These are phyloP conservation scores for Marasmius fiardii DNA, from an alignment of 1,284 basidiomycete species.

Conservation along the genomic window DNA sequence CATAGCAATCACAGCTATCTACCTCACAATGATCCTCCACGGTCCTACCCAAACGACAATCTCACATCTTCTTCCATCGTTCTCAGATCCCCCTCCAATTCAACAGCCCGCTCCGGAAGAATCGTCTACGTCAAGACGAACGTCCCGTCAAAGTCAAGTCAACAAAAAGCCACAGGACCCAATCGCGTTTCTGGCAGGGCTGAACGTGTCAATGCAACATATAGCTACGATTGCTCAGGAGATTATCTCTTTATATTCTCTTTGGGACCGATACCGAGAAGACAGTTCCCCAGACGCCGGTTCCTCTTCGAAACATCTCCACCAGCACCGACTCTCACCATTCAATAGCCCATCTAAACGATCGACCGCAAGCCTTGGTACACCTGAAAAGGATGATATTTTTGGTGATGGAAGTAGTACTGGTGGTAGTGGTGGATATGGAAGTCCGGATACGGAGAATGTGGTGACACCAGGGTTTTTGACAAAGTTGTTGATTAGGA, in stretches of 20 bases:
- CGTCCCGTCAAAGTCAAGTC: constrained; percentile 39
- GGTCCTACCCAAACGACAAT: constrained; percentile 45
- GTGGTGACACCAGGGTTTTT: constrained; percentile 53
- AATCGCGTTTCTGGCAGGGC: constrained; percentile 78
- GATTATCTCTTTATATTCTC: constrained; percentile 83
- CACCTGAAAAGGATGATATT: background rate
- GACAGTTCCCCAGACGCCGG: constrained; percentile 36
- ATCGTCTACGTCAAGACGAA: constrained; percentile 43
- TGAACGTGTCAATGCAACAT: constrained; percentile 82
- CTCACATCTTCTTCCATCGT: constrained; percentile 25
- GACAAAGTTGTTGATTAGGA: constrained; percentile 52
- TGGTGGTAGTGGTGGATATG: constrained; percentile 12
- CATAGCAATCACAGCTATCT: constrained; percentile 88
- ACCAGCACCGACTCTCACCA: background rate
- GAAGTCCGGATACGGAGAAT: constrained; percentile 14
- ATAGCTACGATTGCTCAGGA: constrained; percentile 90
- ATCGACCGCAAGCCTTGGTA: background rate
- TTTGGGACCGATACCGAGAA: constrained; percentile 82
- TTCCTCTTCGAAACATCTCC: background rate
- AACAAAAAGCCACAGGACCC: constrained; percentile 49
- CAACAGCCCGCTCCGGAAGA: constrained; percentile 15
- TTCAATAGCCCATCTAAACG: background rate
- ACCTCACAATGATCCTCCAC: constrained; percentile 77
- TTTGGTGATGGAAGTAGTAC: background rate
- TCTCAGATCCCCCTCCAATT: constrained; percentile 13